Conservation (phyloP, 139 green algal genomes). For the Chlorella sp. region DNA sequence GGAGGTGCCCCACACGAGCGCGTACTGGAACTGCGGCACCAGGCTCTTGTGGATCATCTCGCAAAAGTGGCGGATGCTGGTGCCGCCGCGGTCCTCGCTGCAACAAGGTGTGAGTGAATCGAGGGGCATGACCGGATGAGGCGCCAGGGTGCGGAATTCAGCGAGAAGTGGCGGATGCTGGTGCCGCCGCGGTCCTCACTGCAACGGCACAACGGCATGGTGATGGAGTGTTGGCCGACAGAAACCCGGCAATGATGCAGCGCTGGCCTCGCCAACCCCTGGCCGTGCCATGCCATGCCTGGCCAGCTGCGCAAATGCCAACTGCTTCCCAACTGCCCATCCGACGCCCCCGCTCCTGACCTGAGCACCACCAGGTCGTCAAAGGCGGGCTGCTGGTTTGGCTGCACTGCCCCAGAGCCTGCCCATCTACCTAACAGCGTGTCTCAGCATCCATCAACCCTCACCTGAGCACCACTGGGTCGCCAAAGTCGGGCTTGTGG, state of each 20-base stretch:
- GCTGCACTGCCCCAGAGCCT: too few species aligned
- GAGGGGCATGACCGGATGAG: background rate
- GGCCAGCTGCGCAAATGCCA: too few species aligned
- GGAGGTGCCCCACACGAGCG: constrained; percentile 92
- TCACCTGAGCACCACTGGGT: constrained; percentile 88
- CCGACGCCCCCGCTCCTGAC: too few species aligned
- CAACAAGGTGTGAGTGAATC: background rate
- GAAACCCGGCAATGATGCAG: too few species aligned
- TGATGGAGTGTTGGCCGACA: too few species aligned
- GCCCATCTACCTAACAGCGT: background rate
- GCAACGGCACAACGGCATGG: background rate
- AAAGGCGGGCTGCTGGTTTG: constrained; percentile 47
- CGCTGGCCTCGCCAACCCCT: too few species aligned
- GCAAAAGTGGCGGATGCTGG: constrained; percentile 85
- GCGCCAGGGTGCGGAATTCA: too few species aligned
- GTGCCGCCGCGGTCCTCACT: constrained; percentile 87
- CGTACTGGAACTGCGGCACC: constrained; percentile 91
- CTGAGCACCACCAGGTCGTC: constrained; percentile 63
- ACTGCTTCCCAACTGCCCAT: too few species aligned
- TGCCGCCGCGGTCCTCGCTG: constrained; percentile 86
- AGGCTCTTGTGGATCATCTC: constrained; percentile 86
- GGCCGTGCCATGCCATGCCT: too few species aligned
- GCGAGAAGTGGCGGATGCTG: constrained; percentile 85
- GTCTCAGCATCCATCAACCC: background rate
- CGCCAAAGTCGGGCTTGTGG: constrained; percentile 94